Evolutionary conservation across 345 rosid genomes (phyloP), one percentile per base, ranked within the genome.

Genomic region (Bruguiera gymnorhiza): DNA sequence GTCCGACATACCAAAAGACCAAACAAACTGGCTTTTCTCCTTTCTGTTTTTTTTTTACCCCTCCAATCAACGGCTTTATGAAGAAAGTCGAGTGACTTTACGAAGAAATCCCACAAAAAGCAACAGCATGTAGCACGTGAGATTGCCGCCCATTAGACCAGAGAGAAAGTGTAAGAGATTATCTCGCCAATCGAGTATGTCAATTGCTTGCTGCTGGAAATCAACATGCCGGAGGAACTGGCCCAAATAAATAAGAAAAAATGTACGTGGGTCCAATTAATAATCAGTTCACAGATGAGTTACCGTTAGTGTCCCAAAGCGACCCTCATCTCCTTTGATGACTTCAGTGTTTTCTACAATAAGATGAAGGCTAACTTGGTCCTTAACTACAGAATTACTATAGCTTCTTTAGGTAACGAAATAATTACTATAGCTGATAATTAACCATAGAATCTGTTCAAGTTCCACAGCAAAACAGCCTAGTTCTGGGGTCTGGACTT

Each of bases 101-200:
- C 52, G 73, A 61, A 78, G 72, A 69, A 23, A 21, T 5, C 29
- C 46, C 34, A 39, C 32, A 34, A 63, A 65, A 67, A 58, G 83
- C 83, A 78, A 76, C 83, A 77, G 80, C 60, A 46, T 63, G 78
- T 8, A 34, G 78, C 85, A 80, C 89, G 87, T 86, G 89, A 81
- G 85, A 81, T 74, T 74, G 51, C 18, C 65, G 55, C 69, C 48
- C 73, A 16, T 50, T 67, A 69, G 36, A 60, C 46, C 26, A 2
- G 62, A 19, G 70, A 57, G 65, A 53, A 66, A 61, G 73, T 78
- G 57, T 66, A 48, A 69, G 72, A 79, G 83, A 75, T 67, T 80
- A 76, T 72, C 73, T 75, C 66, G 43, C 59, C 66, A 37, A 62
- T 62, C 39, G 34, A 34, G 66, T 59, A 26, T 59, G 51, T 51